Conservation (phyloP, 2,329 filamentous ascomycete genomes). For the Pseudofabraea citricarpa region DNA sequence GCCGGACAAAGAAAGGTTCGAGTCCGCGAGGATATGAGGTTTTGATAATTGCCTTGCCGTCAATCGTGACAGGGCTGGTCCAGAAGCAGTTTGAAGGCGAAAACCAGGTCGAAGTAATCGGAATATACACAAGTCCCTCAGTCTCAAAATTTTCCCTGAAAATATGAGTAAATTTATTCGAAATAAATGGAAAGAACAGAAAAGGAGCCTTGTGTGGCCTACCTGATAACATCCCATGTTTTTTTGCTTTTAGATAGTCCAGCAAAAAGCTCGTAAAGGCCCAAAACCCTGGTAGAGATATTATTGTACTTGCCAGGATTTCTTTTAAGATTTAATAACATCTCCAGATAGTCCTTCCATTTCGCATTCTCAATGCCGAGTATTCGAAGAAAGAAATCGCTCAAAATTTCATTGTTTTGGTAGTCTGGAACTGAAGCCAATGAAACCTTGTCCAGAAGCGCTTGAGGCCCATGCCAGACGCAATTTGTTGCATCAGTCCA, state of each 20-base stretch:
- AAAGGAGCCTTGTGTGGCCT: too few relatives aligned
- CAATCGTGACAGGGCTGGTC: slow-evolving; percentile 14
- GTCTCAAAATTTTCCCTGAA: slow-evolving; percentile 8
- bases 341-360: slow-evolving; percentile 11
- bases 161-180: too few relatives aligned
- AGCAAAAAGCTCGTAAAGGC: slow-evolving; percentile 6
- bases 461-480: slow-evolving; percentile 11
- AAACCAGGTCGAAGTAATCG: slow-evolving; percentile 8
- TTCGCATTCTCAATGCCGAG: slow-evolving; percentile 12
- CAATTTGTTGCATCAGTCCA: slow-evolving; percentile 11
- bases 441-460: slow-evolving; percentile 11
- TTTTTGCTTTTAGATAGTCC: slow-evolving; percentile 1
- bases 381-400: slow-evolving; percentile 6
- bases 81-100: slow-evolving; percentile 15
- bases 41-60: slow-evolving; percentile 8
- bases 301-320: not conserved
- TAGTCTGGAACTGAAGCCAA: slow-evolving; percentile 9
- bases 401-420: slow-evolving; percentile 8
- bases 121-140: slow-evolving; percentile 10
- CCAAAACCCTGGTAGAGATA: slow-evolving; percentile 1
- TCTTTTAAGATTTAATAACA: slow-evolving; percentile 6
- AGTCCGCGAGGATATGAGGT: slow-evolving; percentile 5
- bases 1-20: slow-evolving; percentile 8
- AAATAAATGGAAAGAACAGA: too few relatives aligned
- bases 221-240: too few relatives aligned